These are phyloP conservation scores for Trichoderma asperelloides DNA, from an alignment of 495 filamentous ascomycete species.

Conservation along the genomic window DNA sequence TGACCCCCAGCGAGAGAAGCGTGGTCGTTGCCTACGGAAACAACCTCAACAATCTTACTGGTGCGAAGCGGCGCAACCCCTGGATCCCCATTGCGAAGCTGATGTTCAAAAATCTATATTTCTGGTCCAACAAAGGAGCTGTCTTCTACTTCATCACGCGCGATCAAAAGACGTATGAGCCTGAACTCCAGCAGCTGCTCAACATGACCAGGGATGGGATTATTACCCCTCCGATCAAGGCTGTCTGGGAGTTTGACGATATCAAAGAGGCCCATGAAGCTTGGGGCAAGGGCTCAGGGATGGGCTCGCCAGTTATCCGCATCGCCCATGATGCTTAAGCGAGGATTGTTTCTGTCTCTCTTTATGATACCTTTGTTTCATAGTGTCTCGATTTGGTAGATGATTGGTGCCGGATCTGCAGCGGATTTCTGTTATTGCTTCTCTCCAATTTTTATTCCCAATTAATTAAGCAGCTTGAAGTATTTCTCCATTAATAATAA, in stretches of 20 bases:
- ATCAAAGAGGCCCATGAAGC: conserved; percentile 30
- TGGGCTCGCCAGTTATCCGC: conserved; percentile 30
- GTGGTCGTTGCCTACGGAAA: conserved; percentile 22
- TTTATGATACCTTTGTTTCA: background rate
- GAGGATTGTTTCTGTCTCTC: background rate
- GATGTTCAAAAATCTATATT: conserved; percentile 18
- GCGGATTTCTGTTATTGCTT: background rate
- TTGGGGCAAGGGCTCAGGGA: conserved; percentile 26
- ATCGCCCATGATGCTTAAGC: conserved; percentile 13
- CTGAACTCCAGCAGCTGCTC: conserved; percentile 23
- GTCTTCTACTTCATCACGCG: conserved; percentile 30
- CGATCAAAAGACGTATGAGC: conserved; percentile 21
- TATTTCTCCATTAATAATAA: too few species aligned
- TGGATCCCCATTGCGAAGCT: conserved; percentile 18
- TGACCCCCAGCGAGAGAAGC: conserved; percentile 13
- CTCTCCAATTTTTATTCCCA: background rate
- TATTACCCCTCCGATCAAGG: conserved; percentile 33
- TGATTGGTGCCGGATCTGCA: background rate
- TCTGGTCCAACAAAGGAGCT: conserved; percentile 19
- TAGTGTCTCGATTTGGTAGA: background rate
- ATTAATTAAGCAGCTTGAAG: background rate
- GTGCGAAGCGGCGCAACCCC: conserved; percentile 13
- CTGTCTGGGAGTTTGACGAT: conserved; percentile 30
- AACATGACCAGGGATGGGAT: conserved; percentile 24
- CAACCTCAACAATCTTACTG: conserved; percentile 17